phyloP scores from a whole-genome alignment of 768 basidiomycete genomes.

The Dentipellis fragilis region DNA sequence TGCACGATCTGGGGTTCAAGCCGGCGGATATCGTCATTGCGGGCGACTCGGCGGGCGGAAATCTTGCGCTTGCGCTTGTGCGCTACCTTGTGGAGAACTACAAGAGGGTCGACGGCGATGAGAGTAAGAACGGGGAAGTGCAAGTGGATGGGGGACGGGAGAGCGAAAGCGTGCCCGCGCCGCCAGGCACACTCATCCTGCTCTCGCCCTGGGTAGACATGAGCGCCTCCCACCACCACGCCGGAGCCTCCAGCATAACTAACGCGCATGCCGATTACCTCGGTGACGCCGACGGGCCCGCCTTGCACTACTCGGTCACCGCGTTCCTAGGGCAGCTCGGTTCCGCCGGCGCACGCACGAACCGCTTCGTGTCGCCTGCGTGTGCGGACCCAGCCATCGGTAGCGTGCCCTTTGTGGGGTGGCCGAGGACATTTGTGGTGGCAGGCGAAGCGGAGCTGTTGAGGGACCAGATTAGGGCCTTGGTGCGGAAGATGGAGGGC shows the following conservation, averaged over 20 bases:
- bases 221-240: not conserved
- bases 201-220: conserved; percentile 14
- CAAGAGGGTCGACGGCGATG: no score
- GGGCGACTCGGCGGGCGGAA: conserved; percentile 15
- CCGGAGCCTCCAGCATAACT: not conserved
- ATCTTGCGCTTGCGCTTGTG: conserved; percentile 11
- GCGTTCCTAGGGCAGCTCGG: conserved; percentile 3
- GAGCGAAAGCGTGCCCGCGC: not conserved
- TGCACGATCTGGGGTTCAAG: conserved; percentile 6
- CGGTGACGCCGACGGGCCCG: not conserved
- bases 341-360: not conserved
- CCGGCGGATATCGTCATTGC: conserved; percentile 10
- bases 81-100: conserved; percentile 13
- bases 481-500: not conserved
- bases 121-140: no score
- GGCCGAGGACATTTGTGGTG: conserved; percentile 1
- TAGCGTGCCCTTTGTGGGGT: conserved; percentile 1
- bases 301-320: not conserved
- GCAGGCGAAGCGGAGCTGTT: conserved; percentile 5
- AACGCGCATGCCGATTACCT: not conserved
- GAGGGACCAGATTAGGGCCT: not conserved
- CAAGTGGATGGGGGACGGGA: no score
- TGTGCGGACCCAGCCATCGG: not conserved
- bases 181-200: conserved; percentile 10
- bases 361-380: conserved; percentile 6